These are phyloP conservation scores for Puccinia sorghi DNA, from an alignment of 1,284 basidiomycete genomes.

Conservation along the genomic window DNA sequence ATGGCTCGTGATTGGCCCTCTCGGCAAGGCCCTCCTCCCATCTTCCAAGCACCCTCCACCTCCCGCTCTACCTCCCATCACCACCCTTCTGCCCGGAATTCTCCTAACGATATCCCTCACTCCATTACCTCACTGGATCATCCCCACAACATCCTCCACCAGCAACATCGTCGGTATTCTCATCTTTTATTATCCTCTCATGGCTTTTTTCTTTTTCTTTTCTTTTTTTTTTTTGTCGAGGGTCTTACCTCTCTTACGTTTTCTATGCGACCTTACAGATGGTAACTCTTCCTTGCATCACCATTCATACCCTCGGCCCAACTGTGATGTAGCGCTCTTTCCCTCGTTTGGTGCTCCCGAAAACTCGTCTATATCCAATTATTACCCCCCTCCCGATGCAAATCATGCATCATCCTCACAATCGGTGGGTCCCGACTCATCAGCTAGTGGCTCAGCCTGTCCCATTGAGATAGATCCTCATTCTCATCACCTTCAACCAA, in stretches of 20 bases:
- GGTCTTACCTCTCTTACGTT: too few species aligned
- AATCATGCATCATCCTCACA: conserved; percentile 1
- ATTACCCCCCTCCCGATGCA: conserved; percentile 2
- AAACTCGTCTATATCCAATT: not conserved
- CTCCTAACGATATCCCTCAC: not conserved
- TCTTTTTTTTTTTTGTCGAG: too few species aligned
- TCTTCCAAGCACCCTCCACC: not conserved
- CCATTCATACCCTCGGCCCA: conserved; percentile 14
- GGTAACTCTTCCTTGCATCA: conserved; percentile 1
- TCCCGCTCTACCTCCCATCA: not conserved
- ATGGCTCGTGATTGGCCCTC: conserved; percentile 8
- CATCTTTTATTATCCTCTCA: not conserved
- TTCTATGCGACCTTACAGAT: not conserved
- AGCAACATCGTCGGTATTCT: not conserved
- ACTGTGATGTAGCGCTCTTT: conserved; percentile 20
- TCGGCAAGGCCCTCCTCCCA: not conserved
- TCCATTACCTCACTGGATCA: conserved; percentile 26
- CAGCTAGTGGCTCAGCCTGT: not conserved
- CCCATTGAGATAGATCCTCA: not conserved
- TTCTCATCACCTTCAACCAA: conserved; percentile 4
- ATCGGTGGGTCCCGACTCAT: not conserved
- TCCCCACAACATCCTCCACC: conserved; percentile 16
- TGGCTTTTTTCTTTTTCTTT: too few species aligned
- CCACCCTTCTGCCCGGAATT: not conserved
- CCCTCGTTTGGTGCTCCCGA: conserved; percentile 1